These are phyloP conservation scores for Bauhinia variegata DNA, from an alignment of 306 rosid genomes.

Conservation along the genomic window DNA sequence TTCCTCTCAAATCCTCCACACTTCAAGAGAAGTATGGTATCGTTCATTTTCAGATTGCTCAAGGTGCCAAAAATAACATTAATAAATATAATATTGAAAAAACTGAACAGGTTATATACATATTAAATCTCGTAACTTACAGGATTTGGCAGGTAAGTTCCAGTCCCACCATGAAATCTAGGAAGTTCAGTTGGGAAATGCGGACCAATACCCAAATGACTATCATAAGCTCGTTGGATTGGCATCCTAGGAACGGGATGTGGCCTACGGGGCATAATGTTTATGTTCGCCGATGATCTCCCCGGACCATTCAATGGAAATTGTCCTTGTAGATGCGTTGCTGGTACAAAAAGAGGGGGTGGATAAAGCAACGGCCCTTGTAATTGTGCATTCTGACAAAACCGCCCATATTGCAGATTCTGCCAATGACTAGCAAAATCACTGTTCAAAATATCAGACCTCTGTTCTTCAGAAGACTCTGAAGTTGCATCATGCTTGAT, in stretches of 20 bases:
- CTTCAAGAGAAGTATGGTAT: neutral
- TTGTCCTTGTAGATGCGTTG: slow-evolving; percentile 52
- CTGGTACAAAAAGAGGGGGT: slow-evolving; percentile 39
- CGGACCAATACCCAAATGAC: slow-evolving; percentile 39
- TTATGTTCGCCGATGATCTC: slow-evolving; percentile 48
- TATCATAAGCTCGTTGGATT: slow-evolving; percentile 38
- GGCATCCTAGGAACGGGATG: slow-evolving; percentile 54
- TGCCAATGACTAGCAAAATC: slow-evolving; percentile 56
- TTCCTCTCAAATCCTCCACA: neutral
- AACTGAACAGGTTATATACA: neutral
- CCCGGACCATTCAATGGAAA: slow-evolving; percentile 57
- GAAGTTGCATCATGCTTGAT: slow-evolving; percentile 37
- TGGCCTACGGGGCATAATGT: slow-evolving; percentile 42
- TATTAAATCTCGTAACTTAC: slow-evolving; percentile 35
- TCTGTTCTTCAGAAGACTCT: slow-evolving; percentile 39
- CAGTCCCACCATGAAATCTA: slow-evolving; percentile 68
- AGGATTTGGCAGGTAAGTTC: slow-evolving; percentile 75
- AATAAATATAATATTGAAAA: neutral
- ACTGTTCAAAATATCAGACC: slow-evolving; percentile 55
- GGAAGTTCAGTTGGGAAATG: slow-evolving; percentile 51
- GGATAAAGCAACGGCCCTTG: slow-evolving; percentile 30
- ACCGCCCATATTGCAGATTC: slow-evolving; percentile 61
- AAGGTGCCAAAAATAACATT: neutral
- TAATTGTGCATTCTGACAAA: slow-evolving; percentile 45
- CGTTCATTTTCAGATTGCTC: too few relatives aligned